Percentiles rank a stretch among this genome's conserved stretches.
These are phyloP conservation scores for Ogataea parapolymorpha DNA, from an alignment of 805 yeast species.

Conservation along the genomic window DNA sequence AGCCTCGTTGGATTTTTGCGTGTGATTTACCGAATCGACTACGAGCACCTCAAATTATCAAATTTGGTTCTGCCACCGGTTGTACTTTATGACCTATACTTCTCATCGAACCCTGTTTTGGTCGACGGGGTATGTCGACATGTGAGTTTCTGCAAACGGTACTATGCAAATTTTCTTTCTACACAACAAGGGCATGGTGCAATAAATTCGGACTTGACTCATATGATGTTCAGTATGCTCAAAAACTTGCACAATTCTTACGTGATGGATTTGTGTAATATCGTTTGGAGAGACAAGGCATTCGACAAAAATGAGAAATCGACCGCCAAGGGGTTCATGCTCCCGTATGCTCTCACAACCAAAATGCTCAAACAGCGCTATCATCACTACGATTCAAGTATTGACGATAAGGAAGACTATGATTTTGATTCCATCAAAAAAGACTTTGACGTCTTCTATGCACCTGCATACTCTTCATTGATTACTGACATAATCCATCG, in stretches of 20 bases:
- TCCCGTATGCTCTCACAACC: slow-evolving; percentile 33
- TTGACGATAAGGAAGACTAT: slow-evolving; percentile 17
- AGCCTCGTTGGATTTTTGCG: slow-evolving; percentile 14
- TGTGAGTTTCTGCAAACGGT: slow-evolving; percentile 40
- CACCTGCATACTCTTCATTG: slow-evolving; percentile 49
- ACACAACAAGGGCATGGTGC: slow-evolving; percentile 10
- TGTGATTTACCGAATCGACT: slow-evolving; percentile 22
- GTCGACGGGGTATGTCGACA: slow-evolving; percentile 46
- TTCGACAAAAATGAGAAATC: slow-evolving; percentile 36
- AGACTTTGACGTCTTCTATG: slow-evolving; percentile 41
- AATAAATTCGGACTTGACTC: slow-evolving; percentile 11
- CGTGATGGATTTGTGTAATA: slow-evolving; percentile 54
- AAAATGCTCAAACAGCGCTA: slow-evolving; percentile 29
- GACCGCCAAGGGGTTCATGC: slow-evolving; percentile 38
- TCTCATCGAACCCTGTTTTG: slow-evolving; percentile 42
- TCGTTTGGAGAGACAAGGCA: slow-evolving; percentile 54
- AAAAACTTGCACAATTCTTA: slow-evolving; percentile 44
- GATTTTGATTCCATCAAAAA: slow-evolving; percentile 20
- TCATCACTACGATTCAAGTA: slow-evolving; percentile 26
- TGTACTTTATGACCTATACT: slow-evolving; percentile 36
- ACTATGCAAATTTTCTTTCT: slow-evolving; percentile 27
- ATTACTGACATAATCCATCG: slow-evolving; percentile 43
- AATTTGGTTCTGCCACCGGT: slow-evolving; percentile 39
- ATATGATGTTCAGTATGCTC: slow-evolving; percentile 18
- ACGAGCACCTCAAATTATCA: slow-evolving; percentile 16